Base-by-base conservation (phyloP, 768 basidiomycete genomes). In the Boletus vermiculosoides region DNA sequence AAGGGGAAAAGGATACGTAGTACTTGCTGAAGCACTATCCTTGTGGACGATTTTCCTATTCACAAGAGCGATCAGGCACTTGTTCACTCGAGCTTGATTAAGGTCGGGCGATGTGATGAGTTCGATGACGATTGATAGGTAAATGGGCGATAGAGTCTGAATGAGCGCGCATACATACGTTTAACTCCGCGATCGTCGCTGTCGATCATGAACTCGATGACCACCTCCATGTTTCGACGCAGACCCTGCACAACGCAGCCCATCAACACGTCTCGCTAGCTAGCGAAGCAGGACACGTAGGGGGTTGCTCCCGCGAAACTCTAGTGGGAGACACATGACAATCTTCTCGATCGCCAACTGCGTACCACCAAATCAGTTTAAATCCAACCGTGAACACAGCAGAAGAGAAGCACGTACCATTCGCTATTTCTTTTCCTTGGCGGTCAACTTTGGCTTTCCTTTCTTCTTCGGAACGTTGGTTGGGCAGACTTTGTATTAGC, bases 51-150 rank as follows among this genome's bases (percentile, higher is more conserved):
- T 80, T 67, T 96, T 97, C 48, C 91, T 81, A 66, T 88, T 88
- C 5, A 95, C 93, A 8, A 98, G 77, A 2, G 93, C 92, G 51
- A 98, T 93, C 37, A 98, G 78, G 63, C 93, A 96, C 70, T 93
- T 95, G 72, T 97, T 96, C 41, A 93, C 94, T 42, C 90, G 81
- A 9, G 93, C 89, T 75, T 96, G 94, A 51, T 87, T 91, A 37
- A 96, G 80, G 60, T 93, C 90, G 0, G 92, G 91, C 2, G 85
- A 85, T 40, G 78, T 80, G 63, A 94, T 81, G 53, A 95, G 78
- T 54, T 92, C 90, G 31, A 81, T 73, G 23, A 95, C 94, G 95
- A 4, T 10, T n/a, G 18, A n/a, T 30, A 33, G 31, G 34, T 65
- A 1, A 65, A 37, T 28, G 36, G 30, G 36, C 0, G n/a, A 31